phyloP scores from a whole-genome alignment of 2,329 filamentous ascomycete species.

The Pezicula neosporulosa region DNA sequence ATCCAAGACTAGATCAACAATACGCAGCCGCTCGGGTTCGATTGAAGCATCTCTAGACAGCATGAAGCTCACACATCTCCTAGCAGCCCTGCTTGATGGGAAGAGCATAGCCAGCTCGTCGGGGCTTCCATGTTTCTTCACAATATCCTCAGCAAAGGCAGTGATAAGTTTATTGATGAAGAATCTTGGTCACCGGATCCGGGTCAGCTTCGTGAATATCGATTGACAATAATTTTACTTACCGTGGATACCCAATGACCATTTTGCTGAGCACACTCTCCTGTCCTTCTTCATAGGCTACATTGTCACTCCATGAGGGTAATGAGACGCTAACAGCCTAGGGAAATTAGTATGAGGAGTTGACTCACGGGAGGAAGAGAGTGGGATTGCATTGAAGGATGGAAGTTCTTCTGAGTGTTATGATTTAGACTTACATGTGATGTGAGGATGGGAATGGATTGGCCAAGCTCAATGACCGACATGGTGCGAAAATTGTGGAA shows the following conservation, averaged over 20 bases:
- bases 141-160: slow-evolving; percentile 66
- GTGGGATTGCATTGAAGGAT: slow-evolving; percentile 8
- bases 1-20: slow-evolving; percentile 63
- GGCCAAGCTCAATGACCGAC: slow-evolving; percentile 29
- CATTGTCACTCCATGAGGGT: slow-evolving; percentile 86
- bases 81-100: slow-evolving; percentile 67
- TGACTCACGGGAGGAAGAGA: slow-evolving; percentile 3
- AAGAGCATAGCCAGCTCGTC: slow-evolving; percentile 78
- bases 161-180: slow-evolving; percentile 85
- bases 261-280: slow-evolving; percentile 81
- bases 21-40: slow-evolving; percentile 43
- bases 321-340: slow-evolving; percentile 95
- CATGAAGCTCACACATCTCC: slow-evolving; percentile 73
- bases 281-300: slow-evolving; percentile 92
- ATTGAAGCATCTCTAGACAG: slow-evolving; percentile 51
- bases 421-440: slow-evolving; percentile 27
- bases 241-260: slow-evolving; percentile 89
- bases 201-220: slow-evolving; percentile 12
- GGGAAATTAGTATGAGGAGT: slow-evolving; percentile 1
- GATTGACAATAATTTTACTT: slow-evolving; percentile 8
- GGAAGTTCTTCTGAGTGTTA: not conserved
- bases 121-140: slow-evolving; percentile 57
- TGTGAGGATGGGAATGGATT: slow-evolving; percentile 29
- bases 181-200: slow-evolving; percentile 54
- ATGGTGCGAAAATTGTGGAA: slow-evolving; percentile 14